Conservation (phyloP, 257 asterid species). For the Solanum gandarillasii region DNA sequence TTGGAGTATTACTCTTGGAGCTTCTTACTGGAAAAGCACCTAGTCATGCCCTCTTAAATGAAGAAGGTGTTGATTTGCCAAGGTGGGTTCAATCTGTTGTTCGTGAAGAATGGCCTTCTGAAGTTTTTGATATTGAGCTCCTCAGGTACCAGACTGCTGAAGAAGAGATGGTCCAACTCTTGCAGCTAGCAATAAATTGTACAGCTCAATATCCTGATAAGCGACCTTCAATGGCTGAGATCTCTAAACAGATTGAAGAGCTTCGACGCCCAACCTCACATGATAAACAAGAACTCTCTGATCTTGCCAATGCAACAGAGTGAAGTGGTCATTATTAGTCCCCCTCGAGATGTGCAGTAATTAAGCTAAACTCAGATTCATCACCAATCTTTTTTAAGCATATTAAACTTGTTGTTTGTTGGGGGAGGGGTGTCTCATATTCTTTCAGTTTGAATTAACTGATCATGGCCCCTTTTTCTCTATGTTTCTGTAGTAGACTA, state of each 20-base stretch:
- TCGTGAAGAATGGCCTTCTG: constrained; percentile 74
- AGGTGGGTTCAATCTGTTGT: constrained; percentile 84
- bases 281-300: constrained; percentile 21
- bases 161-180: constrained; percentile 75
- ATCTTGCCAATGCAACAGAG: constrained; percentile 40
- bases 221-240: constrained; percentile 57
- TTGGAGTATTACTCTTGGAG: constrained; percentile 63
- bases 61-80: constrained; percentile 78
- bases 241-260: constrained; percentile 35
- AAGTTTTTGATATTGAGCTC: constrained; percentile 68
- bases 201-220: constrained; percentile 67
- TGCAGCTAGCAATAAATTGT: constrained; percentile 79
- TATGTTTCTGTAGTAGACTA: not conserved
- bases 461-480: constrained; percentile 8
- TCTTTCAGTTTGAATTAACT: constrained; percentile 23
- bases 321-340: not conserved
- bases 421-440: not conserved
- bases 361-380: constrained; percentile 5
- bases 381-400: not conserved
- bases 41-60: constrained; percentile 63
- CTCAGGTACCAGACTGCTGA: constrained; percentile 42
- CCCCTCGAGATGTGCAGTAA: not conserved
- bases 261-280: constrained; percentile 22
- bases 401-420: constrained; percentile 17
- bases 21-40: constrained; percentile 87